These are phyloP conservation scores for Ustilago sp. DNA, from an alignment of 1,284 basidiomycete species.

Conservation along the genomic window DNA sequence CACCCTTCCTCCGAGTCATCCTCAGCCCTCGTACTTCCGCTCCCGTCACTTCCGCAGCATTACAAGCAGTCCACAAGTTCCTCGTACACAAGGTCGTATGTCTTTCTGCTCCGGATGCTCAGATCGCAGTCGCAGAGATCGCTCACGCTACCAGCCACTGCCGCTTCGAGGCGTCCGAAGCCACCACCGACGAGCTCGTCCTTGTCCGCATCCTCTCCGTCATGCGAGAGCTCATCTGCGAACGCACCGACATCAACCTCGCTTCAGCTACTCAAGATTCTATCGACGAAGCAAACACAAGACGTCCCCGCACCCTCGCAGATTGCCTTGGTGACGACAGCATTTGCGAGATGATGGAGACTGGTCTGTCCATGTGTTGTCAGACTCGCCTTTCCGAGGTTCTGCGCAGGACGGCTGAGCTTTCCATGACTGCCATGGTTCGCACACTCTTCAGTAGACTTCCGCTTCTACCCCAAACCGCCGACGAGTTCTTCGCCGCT, in stretches of 20 bases:
- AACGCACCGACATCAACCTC: conserved; percentile 67
- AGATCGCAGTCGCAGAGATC: conserved; percentile 80
- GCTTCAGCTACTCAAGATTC: background rate
- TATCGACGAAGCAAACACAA: background rate
- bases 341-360: conserved; percentile 98
- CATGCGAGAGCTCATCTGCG: conserved; percentile 82
- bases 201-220: conserved; percentile 90
- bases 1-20: conserved; percentile 86
- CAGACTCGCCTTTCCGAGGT: conserved; percentile 93
- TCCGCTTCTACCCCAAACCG: conserved; percentile 72
- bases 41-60: conserved; percentile 89
- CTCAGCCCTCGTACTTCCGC: conserved; percentile 92
- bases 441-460: conserved; percentile 83
- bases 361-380: conserved; percentile 95
- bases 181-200: conserved; percentile 86
- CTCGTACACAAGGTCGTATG: conserved; percentile 82
- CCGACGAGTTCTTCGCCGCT: conserved; percentile 61
- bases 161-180: conserved; percentile 97
- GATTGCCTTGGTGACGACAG: conserved; percentile 79
- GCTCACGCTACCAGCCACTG: conserved; percentile 92
- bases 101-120: conserved; percentile 66
- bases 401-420: conserved; percentile 89
- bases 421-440: conserved; percentile 89
- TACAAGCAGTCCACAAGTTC: conserved; percentile 87
- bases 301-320: conserved; percentile 40